These are phyloP conservation scores for Phialocephala sp. DNA, from an alignment of 2,329 filamentous ascomycete genomes.

Conservation along the genomic window DNA sequence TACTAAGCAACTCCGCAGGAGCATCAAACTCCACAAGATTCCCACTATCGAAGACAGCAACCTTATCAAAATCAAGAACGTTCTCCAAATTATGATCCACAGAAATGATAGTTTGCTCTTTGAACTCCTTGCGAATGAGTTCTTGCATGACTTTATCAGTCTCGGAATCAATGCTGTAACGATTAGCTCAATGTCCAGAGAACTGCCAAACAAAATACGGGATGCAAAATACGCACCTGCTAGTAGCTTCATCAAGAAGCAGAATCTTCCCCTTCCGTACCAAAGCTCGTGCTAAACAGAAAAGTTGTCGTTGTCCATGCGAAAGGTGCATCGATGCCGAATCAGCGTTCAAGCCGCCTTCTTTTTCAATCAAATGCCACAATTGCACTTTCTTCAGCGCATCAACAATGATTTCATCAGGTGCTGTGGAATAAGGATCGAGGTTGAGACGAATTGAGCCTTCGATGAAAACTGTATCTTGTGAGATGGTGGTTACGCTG, in stretches of 20 bases:
- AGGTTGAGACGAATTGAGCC: conserved; percentile 32
- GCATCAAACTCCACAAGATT: conserved; percentile 12
- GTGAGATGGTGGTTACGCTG: conserved; percentile 49
- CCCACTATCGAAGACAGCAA: conserved; percentile 11
- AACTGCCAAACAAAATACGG: neutral
- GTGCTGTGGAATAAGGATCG: conserved; percentile 47
- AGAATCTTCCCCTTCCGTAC: conserved; percentile 45
- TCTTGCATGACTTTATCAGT: conserved; percentile 63
- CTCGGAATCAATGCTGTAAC: conserved; percentile 57
- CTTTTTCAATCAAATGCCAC: conserved; percentile 4
- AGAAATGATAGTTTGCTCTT: conserved; percentile 56
- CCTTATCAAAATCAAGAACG: conserved; percentile 50
- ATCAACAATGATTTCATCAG: conserved; percentile 74
- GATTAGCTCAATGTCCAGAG: conserved; percentile 34
- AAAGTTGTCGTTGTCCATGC: conserved; percentile 14
- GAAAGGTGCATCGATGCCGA: conserved; percentile 1
- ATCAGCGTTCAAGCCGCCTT: neutral
- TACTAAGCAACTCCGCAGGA: neutral
- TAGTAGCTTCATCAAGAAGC: conserved; percentile 6
- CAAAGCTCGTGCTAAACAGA: conserved; percentile 51
- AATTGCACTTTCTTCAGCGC: conserved; percentile 76
- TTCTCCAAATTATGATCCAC: conserved; percentile 48
- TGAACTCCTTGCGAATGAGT: conserved; percentile 58
- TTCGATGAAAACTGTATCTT: conserved; percentile 49
- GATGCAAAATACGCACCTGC: neutral